These are phyloP conservation scores for Cladosporium sp. DNA, from an alignment of 2,329 filamentous ascomycete genomes.

Conservation along the genomic window DNA sequence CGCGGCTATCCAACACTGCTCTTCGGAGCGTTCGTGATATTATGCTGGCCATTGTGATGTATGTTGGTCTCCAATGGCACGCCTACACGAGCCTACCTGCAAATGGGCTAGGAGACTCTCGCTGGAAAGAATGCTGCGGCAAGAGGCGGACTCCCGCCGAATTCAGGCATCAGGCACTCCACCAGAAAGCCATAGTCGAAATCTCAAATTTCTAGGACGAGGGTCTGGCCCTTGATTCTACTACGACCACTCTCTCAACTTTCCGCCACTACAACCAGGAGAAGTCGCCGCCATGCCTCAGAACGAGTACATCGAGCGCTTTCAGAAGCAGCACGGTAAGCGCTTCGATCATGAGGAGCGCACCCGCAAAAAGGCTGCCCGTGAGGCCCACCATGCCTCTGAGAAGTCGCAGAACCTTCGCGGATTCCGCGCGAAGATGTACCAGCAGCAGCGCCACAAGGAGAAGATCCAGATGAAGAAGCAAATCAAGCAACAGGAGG, in stretches of 20 bases:
- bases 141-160: too few species aligned
- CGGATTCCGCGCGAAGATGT: conserved; percentile 85
- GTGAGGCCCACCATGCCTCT: conserved; percentile 82
- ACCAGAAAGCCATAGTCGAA: not conserved
- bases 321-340: conserved; percentile 55
- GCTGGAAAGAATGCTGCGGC: too few species aligned
- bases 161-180: not conserved
- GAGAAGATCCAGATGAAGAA: conserved; percentile 99
- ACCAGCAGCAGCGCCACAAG: conserved; percentile 87
- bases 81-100: too few species aligned
- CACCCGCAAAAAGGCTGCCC: conserved; percentile 75
- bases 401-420: conserved; percentile 90
- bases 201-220: too few species aligned
- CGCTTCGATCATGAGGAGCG: conserved; percentile 83
- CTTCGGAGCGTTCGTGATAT: conserved; percentile 54
- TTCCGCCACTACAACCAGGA: not conserved
- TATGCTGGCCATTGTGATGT: conserved; percentile 29
- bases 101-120: too few species aligned
- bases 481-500: conserved; percentile 88
- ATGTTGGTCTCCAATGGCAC: not conserved
- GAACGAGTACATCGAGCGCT: conserved; percentile 74
- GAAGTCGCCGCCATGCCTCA: conserved; percentile 58
- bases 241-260: not conserved
- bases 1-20: conserved; percentile 58
- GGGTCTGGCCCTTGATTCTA: not conserved